These are phyloP conservation scores for Phoenix roebelenii DNA, from an alignment of 176 grass and related monocot genomes.

Conservation along the genomic window DNA sequence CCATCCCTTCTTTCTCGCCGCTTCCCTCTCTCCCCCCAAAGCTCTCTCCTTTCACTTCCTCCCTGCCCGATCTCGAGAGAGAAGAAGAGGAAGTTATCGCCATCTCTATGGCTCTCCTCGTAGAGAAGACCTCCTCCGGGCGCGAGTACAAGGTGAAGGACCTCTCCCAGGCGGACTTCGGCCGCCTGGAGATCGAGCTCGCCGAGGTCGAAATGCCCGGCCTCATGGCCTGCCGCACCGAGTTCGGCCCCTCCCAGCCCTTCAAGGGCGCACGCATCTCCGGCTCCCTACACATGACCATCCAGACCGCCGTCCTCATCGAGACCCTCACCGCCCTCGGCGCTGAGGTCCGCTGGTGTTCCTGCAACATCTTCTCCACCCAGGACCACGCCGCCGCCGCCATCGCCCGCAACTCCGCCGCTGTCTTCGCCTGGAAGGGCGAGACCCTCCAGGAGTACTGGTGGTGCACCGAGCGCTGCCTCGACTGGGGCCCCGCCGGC, in stretches of 20 bases:
- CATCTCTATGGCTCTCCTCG: constrained; percentile 51
- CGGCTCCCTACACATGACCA: constrained; percentile 94
- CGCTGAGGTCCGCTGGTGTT: no score
- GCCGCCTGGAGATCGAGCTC: constrained; percentile 81
- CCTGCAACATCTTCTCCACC: no score
- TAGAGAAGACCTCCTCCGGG: constrained; percentile 82
- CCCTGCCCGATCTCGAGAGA: neutral
- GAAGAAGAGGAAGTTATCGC: no score
- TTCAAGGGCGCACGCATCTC: constrained; percentile 76
- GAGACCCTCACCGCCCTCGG: constrained; percentile 65
- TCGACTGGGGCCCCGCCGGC: constrained; percentile 65
- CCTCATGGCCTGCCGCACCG: constrained; percentile 72
- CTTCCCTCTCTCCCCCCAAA: constrained; percentile 13
- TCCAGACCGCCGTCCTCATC: constrained; percentile 97
- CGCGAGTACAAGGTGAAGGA: constrained; percentile 99
- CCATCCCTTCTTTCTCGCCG: neutral
- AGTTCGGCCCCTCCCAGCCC: constrained; percentile 73
- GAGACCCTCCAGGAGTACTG: constrained; percentile 98
- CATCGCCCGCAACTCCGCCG: constrained; percentile 77
- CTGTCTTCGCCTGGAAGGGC: constrained; percentile 94
- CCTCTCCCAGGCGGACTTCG: constrained; percentile 83
- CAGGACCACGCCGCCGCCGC: constrained; percentile 81
- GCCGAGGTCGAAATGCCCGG: constrained; percentile 98
- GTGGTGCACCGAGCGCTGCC: constrained; percentile 98
- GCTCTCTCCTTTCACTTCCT: neutral